Evolutionary conservation across 805 yeast species (phyloP).

Genomic region (Ogataea paraovalis): DNA sequence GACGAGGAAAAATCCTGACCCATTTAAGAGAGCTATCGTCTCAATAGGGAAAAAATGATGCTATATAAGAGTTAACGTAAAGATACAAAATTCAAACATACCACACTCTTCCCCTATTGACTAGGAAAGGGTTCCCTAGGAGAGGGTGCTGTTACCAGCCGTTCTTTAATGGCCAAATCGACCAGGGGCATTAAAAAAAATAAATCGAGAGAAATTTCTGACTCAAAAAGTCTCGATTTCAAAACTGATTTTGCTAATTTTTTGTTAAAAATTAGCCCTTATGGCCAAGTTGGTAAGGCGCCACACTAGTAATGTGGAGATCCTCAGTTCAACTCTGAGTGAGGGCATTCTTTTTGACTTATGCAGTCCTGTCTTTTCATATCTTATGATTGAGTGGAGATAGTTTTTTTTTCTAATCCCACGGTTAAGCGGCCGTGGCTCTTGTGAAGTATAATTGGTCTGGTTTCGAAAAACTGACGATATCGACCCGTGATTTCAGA

Average conservation of each 20-base stretch:
- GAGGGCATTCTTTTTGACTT: slow-evolving; percentile 25
- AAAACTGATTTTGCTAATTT: neutral
- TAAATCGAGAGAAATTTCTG: neutral
- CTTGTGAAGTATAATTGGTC: too few relatives aligned
- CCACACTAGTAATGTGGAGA: slow-evolving; percentile 35
- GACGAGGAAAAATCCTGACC: neutral
- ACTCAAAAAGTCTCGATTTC: neutral
- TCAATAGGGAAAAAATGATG: neutral
- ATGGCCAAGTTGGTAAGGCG: slow-evolving; percentile 36
- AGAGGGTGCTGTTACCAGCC: neutral
- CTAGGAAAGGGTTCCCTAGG: neutral
- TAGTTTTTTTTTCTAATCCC: neutral
- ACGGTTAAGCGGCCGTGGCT: neutral
- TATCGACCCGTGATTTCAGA: too few relatives aligned
- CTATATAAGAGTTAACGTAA: neutral
- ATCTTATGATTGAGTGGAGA: neutral
- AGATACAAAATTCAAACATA: neutral
- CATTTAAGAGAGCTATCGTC: neutral
- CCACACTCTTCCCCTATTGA: neutral
- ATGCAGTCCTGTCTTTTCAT: slow-evolving; percentile 7
- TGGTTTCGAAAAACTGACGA: too few relatives aligned
- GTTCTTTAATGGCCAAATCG: too few relatives aligned
- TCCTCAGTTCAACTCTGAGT: slow-evolving; percentile 34
- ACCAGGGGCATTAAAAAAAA: neutral
- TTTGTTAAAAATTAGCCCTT: slow-evolving; percentile 17